Percentiles rank a stretch among this genome's conserved stretches.
These are phyloP conservation scores for Exobasidium rhododendri DNA, from an alignment of 1,284 basidiomycete species.

Conservation along the genomic window DNA sequence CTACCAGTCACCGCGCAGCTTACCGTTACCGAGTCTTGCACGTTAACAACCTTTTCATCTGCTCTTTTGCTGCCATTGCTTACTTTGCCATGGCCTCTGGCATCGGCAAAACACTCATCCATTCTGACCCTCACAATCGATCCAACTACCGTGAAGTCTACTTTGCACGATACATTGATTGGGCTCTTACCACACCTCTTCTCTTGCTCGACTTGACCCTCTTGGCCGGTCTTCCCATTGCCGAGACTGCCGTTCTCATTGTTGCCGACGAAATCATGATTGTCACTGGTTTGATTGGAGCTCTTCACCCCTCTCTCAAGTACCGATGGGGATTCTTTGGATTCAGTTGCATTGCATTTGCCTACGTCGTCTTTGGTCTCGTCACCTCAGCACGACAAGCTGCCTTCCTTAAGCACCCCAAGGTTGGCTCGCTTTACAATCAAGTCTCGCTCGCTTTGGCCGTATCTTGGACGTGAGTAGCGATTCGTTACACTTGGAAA, in stretches of 20 bases:
- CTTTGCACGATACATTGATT: constrained; percentile 46
- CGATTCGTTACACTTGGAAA: constrained; percentile 20
- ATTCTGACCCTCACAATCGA: constrained; percentile 17
- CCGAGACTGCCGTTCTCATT: constrained; percentile 38
- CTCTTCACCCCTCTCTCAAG: constrained; percentile 36
- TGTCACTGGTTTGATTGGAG: constrained; percentile 37
- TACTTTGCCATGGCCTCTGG: constrained; percentile 48
- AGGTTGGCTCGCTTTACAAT: constrained; percentile 44
- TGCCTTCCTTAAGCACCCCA: constrained; percentile 39
- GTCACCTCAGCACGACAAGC: constrained; percentile 34
- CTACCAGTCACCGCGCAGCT: constrained; percentile 34
- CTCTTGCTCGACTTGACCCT: constrained; percentile 42
- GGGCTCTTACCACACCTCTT: constrained; percentile 36
- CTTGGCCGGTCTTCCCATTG: constrained; percentile 39
- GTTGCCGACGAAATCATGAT: constrained; percentile 42
- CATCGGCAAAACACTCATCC: constrained; percentile 28
- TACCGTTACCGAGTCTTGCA: constrained; percentile 45
- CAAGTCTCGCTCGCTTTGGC: constrained; percentile 38
- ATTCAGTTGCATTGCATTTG: constrained; percentile 33
- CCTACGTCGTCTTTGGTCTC: constrained; percentile 31
- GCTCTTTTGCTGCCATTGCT: constrained; percentile 32
- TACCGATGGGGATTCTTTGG: constrained; percentile 44
- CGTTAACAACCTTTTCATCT: constrained; percentile 41
- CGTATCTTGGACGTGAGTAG: constrained; percentile 31
- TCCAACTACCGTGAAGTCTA: constrained; percentile 22